Percentiles rank a stretch among this genome's conserved stretches.
Evolutionary conservation across 2,329 filamentous ascomycete genomes (phyloP).

Genomic region (Aphanoascus verrucosus): DNA sequence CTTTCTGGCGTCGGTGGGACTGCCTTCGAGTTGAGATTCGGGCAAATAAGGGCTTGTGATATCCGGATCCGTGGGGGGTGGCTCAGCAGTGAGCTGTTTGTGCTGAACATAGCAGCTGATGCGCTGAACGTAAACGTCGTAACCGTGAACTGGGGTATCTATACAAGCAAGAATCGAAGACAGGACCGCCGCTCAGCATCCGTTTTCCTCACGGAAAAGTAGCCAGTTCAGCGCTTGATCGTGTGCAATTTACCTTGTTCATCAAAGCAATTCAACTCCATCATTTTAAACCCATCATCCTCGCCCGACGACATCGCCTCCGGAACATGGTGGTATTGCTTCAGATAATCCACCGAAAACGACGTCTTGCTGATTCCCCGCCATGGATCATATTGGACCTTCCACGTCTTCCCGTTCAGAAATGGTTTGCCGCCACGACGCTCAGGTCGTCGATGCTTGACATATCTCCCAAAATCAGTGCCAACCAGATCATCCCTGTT

Average conservation of each 20-base stretch:
- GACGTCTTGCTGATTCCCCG: constrained; percentile 40
- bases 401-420: constrained; percentile 43
- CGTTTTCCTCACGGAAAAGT: not conserved
- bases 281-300: constrained; percentile 33
- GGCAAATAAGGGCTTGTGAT: constrained; percentile 39
- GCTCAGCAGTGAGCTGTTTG: constrained; percentile 32
- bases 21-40: constrained; percentile 26
- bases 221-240: not conserved
- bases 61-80: constrained; percentile 30
- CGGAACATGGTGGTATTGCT: constrained; percentile 31
- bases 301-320: constrained; percentile 13
- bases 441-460: constrained; percentile 39
- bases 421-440: constrained; percentile 42
- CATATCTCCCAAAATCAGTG: constrained; percentile 42
- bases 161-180: constrained; percentile 1
- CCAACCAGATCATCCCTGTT: constrained; percentile 38
- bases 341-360: constrained; percentile 45
- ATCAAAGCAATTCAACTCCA: constrained; percentile 43
- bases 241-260: constrained; percentile 21
- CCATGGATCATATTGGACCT: constrained; percentile 42
- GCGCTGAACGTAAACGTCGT: constrained; percentile 42
- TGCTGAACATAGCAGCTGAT: constrained; percentile 43
- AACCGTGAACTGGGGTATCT: constrained; percentile 37
- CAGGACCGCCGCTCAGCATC: not conserved
- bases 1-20: constrained; percentile 22